Evolutionary conservation across 345 rosid species (phyloP).

Genomic region (Cardiospermum halicacabum): DNA sequence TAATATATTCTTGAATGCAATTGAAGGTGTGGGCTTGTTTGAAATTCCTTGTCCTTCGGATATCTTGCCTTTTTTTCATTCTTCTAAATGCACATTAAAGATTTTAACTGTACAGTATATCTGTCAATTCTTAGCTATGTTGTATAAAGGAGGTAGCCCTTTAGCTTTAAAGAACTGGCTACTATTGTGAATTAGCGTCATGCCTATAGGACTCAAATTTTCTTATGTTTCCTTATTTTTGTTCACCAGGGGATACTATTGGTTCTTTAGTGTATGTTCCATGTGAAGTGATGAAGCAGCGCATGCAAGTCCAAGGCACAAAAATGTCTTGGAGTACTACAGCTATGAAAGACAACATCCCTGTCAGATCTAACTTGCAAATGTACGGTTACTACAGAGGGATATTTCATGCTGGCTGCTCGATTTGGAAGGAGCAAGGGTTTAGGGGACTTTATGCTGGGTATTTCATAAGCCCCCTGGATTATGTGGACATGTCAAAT

Average conservation of each 20-base stretch:
- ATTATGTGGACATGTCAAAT: background rate
- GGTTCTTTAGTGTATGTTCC: slow-evolving; percentile 94
- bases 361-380: slow-evolving; percentile 38
- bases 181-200: background rate
- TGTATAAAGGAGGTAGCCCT: background rate
- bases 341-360: slow-evolving; percentile 36
- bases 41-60: background rate
- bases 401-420: slow-evolving; percentile 80
- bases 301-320: slow-evolving; percentile 97
- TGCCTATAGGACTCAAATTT: slow-evolving; percentile 22
- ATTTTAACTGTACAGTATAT: background rate
- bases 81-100: background rate
- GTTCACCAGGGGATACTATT: slow-evolving; percentile 80
- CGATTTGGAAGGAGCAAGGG: slow-evolving; percentile 89
- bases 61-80: background rate
- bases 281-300: slow-evolving; percentile 94
- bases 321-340: slow-evolving; percentile 62
- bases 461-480: slow-evolving; percentile 26
- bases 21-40: background rate
- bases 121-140: background rate
- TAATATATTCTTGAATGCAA: background rate
- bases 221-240: slow-evolving; percentile 25
- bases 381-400: slow-evolving; percentile 80
- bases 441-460: slow-evolving; percentile 82
- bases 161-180: background rate